Percentiles rank a stretch among this genome's conserved stretches.
These are phyloP conservation scores for Monilinia vaccinii-corymbosi DNA, from an alignment of 2,329 filamentous ascomycete genomes.

Conservation along the genomic window DNA sequence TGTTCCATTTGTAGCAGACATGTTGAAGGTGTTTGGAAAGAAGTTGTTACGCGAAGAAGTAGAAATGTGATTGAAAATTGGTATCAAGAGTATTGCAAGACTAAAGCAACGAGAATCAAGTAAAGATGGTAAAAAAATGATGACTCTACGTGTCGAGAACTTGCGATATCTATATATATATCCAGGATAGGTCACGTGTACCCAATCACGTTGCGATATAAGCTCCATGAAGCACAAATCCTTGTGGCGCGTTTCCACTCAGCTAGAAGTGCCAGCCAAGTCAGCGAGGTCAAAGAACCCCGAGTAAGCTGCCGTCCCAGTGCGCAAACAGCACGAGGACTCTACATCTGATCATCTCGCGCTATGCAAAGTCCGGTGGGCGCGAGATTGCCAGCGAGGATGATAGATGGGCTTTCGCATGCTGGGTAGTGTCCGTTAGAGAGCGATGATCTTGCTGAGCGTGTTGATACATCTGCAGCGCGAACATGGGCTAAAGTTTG, in stretches of 20 bases:
- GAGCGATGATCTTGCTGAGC: not conserved
- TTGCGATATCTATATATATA: not conserved
- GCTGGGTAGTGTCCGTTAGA: not conserved
- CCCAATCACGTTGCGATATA: too few species aligned
- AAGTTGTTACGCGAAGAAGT: not conserved
- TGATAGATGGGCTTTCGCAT: not conserved
- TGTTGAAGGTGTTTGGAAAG: slow-evolving; percentile 5
- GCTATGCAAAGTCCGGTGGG: not conserved
- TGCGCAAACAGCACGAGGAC: not conserved
- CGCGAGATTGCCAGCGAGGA: not conserved
- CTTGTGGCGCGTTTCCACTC: not conserved
- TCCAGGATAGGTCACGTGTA: too few species aligned
- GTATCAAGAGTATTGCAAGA: slow-evolving; percentile 1
- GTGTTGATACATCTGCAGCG: not conserved
- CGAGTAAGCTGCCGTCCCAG: not conserved
- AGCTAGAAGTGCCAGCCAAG: not conserved
- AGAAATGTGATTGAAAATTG: not conserved
- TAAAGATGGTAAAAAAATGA: not conserved
- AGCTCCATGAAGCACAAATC: too few species aligned
- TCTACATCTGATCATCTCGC: slow-evolving; percentile 2
- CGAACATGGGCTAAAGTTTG: not conserved
- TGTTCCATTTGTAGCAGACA: slow-evolving; percentile 11
- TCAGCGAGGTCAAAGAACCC: slow-evolving; percentile 3
- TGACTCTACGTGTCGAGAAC: not conserved
- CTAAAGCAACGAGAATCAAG: not conserved